Evolutionary conservation across 306 rosid genomes (phyloP), one percentile per base, ranked within the genome.

Genomic region (Malus sieversii): DNA sequence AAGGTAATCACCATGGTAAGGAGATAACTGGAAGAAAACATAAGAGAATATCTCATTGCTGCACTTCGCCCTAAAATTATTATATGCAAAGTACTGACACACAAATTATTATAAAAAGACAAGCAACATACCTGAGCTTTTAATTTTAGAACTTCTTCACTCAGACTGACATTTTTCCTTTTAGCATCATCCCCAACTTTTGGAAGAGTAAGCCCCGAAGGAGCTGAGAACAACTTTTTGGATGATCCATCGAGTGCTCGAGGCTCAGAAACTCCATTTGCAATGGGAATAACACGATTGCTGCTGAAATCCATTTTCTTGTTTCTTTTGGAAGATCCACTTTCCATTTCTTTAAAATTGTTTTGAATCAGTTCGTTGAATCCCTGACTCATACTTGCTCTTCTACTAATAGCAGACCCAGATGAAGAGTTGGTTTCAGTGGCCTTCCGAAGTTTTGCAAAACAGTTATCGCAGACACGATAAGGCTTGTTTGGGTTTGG

Each of bases 401-500:
- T 92, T 88, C 84, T 81, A 84, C 88, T 87, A 58, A 87, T 53
- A 62, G 90, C 85, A 73, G 90, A 76, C 75, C 87, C 88, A 62
- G 94, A 87, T 76, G 89, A 86, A 32, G 85, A 70, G 73, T 87
- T 89, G 76, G 81, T 77, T 85, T 90, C 93, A 33, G 78, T 76
- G 51, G 86, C 62, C 84, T 88, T 90, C 79, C 81, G 86, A 48
- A 96, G 89, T 85, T 90, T 92, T 57, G 65, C 80, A 75, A 76
- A 89, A 86, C 99, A 96, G 77, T 83, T 85, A 84, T 96, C 96
- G 86, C 99, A 96, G 57, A 92, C 99, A 73, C 98, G 97, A 84
- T 91, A 92, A 58, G 98, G 92, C 85, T 96, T 96, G 84, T 90
- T 85, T 30, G 94, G 93, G 78, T 87, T 92, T 74, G 99, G 98